Evolutionary conservation across 495 filamentous ascomycete genomes (phyloP).

Genomic region (Penicillium crystallinum): DNA sequence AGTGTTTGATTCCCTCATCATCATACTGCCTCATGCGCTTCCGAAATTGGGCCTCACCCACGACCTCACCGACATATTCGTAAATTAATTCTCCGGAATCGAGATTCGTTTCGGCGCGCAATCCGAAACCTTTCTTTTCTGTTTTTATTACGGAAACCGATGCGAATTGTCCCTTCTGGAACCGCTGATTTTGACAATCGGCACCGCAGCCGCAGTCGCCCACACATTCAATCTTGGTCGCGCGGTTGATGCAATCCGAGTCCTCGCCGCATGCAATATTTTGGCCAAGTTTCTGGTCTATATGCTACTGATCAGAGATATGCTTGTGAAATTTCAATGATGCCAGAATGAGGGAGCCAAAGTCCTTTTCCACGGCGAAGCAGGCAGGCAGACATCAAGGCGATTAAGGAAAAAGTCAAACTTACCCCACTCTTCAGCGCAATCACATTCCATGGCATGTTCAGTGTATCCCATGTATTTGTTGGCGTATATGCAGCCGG

Average conservation of each 20-base stretch:
- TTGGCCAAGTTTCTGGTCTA: slow-evolving; percentile 54
- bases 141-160: slow-evolving; percentile 93
- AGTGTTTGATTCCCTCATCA: slow-evolving; percentile 94
- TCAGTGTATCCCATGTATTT: slow-evolving; percentile 88
- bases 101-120: slow-evolving; percentile 74
- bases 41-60: slow-evolving; percentile 84
- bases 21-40: slow-evolving; percentile 87
- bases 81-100: slow-evolving; percentile 85
- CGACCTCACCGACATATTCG: slow-evolving; percentile 98
- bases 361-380: neutral
- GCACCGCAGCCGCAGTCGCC: slow-evolving; percentile 79
- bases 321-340: neutral
- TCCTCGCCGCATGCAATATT: slow-evolving; percentile 94
- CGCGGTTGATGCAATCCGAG: slow-evolving; percentile 98
- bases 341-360: neutral
- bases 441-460: slow-evolving; percentile 93
- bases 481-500: slow-evolving; percentile 78
- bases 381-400: neutral
- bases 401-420: slow-evolving; percentile 15
- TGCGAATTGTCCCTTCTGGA: slow-evolving; percentile 86
- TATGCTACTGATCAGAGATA: slow-evolving; percentile 4
- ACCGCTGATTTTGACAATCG: slow-evolving; percentile 90
- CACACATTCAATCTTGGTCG: slow-evolving; percentile 95
- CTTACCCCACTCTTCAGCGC: slow-evolving; percentile 94
- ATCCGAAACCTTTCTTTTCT: slow-evolving; percentile 92